A percentile compares a stretch with the other conserved stretches of the same genome.
Evolutionary conservation across 805 yeast genomes (phyloP).

Genomic region (Wickerhamiella brachini): DNA sequence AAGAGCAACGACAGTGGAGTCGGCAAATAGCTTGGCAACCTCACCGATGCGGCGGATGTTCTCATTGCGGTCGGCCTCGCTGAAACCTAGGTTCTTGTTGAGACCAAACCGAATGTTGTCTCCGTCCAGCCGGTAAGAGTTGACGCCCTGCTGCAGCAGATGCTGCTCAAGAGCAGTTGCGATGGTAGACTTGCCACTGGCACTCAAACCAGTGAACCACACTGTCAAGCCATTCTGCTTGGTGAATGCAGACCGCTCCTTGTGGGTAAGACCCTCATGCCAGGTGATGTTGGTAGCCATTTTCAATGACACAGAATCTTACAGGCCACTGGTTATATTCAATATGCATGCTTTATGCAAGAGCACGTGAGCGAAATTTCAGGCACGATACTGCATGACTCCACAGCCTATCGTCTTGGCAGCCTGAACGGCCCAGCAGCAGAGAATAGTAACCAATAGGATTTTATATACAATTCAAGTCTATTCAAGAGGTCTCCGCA

Average conservation of each 20-base stretch:
- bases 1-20: slow-evolving; percentile 73
- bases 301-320: slow-evolving; percentile 6
- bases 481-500: not conserved
- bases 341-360: not conserved
- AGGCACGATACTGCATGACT: not conserved
- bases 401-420: too few relatives aligned
- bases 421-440: too few relatives aligned
- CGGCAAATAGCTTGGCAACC: slow-evolving; percentile 87
- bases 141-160: slow-evolving; percentile 51
- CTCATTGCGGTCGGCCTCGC: slow-evolving; percentile 84
- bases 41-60: slow-evolving; percentile 91
- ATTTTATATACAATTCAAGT: not conserved
- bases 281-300: slow-evolving; percentile 97
- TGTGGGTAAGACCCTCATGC: slow-evolving; percentile 81
- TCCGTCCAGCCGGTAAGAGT: slow-evolving; percentile 79
- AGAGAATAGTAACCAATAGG: too few relatives aligned
- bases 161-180: slow-evolving; percentile 88
- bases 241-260: slow-evolving; percentile 57
- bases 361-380: slow-evolving; percentile 1
- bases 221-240: slow-evolving; percentile 80
- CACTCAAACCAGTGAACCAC: slow-evolving; percentile 93
- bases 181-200: slow-evolving; percentile 88
- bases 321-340: not conserved
- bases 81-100: slow-evolving; percentile 88
- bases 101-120: slow-evolving; percentile 91